phyloP scores from a whole-genome alignment of 345 rosid species.

The Brassica cretica region DNA sequence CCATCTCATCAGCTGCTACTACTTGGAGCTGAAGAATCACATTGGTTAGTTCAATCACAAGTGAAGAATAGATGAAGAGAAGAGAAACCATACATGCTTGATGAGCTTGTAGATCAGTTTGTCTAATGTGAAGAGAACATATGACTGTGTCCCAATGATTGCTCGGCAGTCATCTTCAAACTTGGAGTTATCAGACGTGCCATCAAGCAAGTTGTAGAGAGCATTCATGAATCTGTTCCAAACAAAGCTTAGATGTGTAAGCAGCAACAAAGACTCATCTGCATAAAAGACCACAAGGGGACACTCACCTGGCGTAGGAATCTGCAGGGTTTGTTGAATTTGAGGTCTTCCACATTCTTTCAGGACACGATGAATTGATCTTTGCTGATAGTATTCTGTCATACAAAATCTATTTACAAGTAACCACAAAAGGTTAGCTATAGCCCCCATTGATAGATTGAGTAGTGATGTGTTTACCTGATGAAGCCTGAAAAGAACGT shows the following conservation, averaged over 20 bases:
- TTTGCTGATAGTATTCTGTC: slow-evolving; percentile 91
- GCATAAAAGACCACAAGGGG: slow-evolving; percentile 1
- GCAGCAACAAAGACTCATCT: slow-evolving; percentile 14
- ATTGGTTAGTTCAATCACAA: not conserved
- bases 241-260: slow-evolving; percentile 13
- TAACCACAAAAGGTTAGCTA: slow-evolving; percentile 2
- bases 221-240: slow-evolving; percentile 24
- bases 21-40: slow-evolving; percentile 72
- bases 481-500: slow-evolving; percentile 93
- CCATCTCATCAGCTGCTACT: slow-evolving; percentile 81
- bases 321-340: slow-evolving; percentile 64
- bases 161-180: not conserved
- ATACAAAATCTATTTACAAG: slow-evolving; percentile 62
- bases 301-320: slow-evolving; percentile 75
- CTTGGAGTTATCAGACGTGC: not conserved
- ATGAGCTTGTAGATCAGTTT: slow-evolving; percentile 68
- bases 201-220: not conserved
- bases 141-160: not conserved
- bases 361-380: slow-evolving; percentile 80
- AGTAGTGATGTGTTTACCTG: slow-evolving; percentile 50
- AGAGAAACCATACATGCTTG: slow-evolving; percentile 59
- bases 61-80: slow-evolving; percentile 3
- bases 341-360: slow-evolving; percentile 86
- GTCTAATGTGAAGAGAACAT: not conserved
- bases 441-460: not conserved